Evolutionary conservation across 1,284 basidiomycete genomes (phyloP), one percentile per base, ranked within the genome.

Genomic region (Phylloporus sp.): DNA sequence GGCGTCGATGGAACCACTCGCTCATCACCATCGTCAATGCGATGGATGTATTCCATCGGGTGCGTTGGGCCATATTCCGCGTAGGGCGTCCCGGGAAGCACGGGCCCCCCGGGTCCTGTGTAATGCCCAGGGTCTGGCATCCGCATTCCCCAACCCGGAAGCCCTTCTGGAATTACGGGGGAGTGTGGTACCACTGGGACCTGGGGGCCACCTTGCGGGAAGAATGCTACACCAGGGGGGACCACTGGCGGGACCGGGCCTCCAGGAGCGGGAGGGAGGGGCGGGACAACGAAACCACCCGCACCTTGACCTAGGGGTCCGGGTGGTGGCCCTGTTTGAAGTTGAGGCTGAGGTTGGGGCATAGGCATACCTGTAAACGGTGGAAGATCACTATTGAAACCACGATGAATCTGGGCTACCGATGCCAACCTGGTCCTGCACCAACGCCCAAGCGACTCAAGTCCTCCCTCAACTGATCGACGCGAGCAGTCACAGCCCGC

Each of bases 391-490:
- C 50, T 26, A 49, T 56, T 17, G 13, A 47, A 39, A 6, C 46
- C n/a, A 50, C 17, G 37, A 37, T 22, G 24, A 40, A 50, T 24
- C 37, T 3, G 10, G 24, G 20, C 15, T 31, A 32, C 39, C 31
- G 39, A 22, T 6, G 6, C 65, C 46, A 51, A 74, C 66, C 66
- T 70, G 70, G 72, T 56, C 58, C 62, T n/a, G 55, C 52, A 11
- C 64, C 65, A 74, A 71, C 39, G 28, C 71, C 72, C 22, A 74
- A 56, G 32, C 72, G 73, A 5, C 84, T 69, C 58, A 92, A 67
- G 55, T 87, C 82, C 20, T 84, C 78, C 62, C 85, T 76, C 15
- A 93, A 73, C 52, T 85, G 81, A 64, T 91, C 86, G 13, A 93
- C 78, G 18, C 88, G 83, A 20, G 84, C 85, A 52, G 84, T 79